Conservation (phyloP, 129 eudicot genomes). For the carrot (Daucus carota) region DNA sequence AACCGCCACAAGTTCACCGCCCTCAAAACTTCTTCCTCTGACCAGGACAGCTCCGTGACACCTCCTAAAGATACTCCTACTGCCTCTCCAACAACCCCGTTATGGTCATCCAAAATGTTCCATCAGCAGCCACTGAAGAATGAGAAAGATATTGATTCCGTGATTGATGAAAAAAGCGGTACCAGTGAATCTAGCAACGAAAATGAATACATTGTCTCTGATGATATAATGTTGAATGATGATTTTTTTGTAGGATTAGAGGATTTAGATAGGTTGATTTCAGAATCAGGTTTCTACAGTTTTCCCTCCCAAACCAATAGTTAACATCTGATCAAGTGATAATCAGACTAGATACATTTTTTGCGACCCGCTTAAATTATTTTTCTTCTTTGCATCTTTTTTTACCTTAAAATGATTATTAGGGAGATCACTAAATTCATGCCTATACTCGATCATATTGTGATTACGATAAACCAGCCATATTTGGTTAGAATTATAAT, state of each 20-base stretch:
- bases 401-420: background rate
- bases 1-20: conserved; percentile 31
- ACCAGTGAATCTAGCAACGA: background rate
- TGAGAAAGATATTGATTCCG: conserved; percentile 11
- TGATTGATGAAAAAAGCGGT: background rate
- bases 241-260: conserved; percentile 60
- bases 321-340: conserved; percentile 16
- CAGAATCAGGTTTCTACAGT: conserved; percentile 22
- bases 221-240: conserved; percentile 1
- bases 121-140: conserved; percentile 21
- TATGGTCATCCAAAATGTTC: conserved; percentile 11
- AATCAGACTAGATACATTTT: background rate
- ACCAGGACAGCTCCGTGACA: no score
- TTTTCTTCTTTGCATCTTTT: background rate
- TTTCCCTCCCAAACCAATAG: conserved; percentile 20
- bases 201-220: background rate
- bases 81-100: background rate
- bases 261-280: conserved; percentile 38
- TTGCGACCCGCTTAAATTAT: background rate
- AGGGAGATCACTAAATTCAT: background rate
- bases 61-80: conserved; percentile 3
- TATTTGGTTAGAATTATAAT: no score
- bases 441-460: no score
- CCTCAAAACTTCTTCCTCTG: conserved; percentile 24
- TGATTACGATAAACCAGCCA: no score